Evolutionary conservation across 768 basidiomycete genomes (phyloP).

Genomic region (Lactifluus subvellereus): DNA sequence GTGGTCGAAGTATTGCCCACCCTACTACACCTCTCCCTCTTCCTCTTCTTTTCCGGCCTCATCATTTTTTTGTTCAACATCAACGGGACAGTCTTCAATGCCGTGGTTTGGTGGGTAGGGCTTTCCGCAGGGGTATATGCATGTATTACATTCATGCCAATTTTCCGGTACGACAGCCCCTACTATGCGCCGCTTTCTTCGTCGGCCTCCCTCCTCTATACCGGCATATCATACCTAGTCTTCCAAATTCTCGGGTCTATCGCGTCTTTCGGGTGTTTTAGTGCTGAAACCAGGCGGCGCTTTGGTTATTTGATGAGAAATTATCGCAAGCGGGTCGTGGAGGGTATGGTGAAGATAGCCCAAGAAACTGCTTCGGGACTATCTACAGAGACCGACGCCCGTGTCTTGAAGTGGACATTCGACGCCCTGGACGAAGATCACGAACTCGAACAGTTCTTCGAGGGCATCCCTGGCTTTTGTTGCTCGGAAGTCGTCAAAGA

Average conservation of each 20-base stretch:
- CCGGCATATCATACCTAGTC: background rate
- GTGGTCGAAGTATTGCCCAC: background rate
- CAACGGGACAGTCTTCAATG: background rate
- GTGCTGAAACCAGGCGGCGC: too few species aligned
- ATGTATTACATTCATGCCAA: conserved; percentile 1
- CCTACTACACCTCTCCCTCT: background rate
- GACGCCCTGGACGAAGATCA: background rate
- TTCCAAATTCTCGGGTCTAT: background rate
- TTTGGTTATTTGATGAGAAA: background rate
- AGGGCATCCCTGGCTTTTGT: background rate
- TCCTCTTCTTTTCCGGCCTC: conserved; percentile 8
- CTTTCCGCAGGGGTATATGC: background rate
- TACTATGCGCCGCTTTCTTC: background rate
- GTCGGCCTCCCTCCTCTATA: background rate
- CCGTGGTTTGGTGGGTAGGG: background rate
- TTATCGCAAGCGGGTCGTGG: background rate
- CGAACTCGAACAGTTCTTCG: background rate
- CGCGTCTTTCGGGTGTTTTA: background rate
- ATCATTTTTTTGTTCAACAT: background rate
- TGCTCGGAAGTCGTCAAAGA: background rate
- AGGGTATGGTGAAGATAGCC: background rate
- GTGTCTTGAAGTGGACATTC: background rate
- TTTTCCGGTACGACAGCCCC: background rate
- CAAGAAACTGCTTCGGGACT: background rate
- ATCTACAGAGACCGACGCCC: background rate